Evolutionary conservation across 2,329 filamentous ascomycete genomes (phyloP), one percentile per base, ranked within the genome.

Genomic region (Fulvia fulva): DNA sequence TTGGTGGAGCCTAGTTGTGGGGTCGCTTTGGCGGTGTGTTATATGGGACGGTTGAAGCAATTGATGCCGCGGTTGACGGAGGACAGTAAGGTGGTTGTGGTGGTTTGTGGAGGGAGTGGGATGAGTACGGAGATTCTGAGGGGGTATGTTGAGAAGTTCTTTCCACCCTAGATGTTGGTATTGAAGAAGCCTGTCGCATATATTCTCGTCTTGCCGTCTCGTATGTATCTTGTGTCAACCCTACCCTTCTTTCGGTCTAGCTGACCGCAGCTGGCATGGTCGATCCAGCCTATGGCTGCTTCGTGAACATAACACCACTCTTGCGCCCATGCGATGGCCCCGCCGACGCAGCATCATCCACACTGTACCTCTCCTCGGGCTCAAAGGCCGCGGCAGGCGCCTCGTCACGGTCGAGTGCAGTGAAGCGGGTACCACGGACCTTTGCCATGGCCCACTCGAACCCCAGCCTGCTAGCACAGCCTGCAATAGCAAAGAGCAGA

Each of bases 1-100:
- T 78, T 96, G 57, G 90, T 96, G 2, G 93, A 97, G 77, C 79
- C 88, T 34, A 86, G 91, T 0, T 97, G 93, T 71, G 91, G 92
- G 0, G 91, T 93, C 5, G 88, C 87, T 53, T 75, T 96, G 12
- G 90, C 87, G 1, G 72, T 84, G 2, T 85, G 80, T 58, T 91
- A 90, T 67, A 83, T 83, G 43, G 85, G 82, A 0, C 74, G 82
- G 43, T 70, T 95, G 68, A 81, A 85, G 68, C 77, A 80, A 64
- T 75, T 71, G 1, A 63, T 84, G 7, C 81, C 81, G 32, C 43
- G 57, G 25, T 81, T 90, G 62, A 86, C 81, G 74, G 76, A 78
- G 0, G 76, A 81, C 57, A 87, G 85, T 71, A 89, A 89, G 62
- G 83, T 97, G 5, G 91, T 97, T 1, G 78, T 97, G 54, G 80